A percentile compares a stretch with the other conserved stretches of the same genome.
Evolutionary conservation across 306 rosid genomes (phyloP).

Genomic region (Biancaea sappan): DNA sequence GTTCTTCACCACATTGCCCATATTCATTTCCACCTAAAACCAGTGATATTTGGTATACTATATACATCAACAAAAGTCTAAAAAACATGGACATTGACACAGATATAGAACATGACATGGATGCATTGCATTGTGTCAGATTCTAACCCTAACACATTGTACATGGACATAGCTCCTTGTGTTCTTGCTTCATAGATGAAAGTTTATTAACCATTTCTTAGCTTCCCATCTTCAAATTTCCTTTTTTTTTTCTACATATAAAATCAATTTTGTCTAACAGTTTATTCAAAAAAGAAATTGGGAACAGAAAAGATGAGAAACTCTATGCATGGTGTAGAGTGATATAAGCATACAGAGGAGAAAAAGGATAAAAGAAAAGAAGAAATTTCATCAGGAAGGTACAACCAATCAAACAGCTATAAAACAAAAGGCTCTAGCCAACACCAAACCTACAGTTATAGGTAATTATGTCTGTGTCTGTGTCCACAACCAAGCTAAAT

Average conservation of each 20-base stretch:
- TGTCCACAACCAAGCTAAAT: neutral
- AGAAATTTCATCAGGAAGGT: neutral
- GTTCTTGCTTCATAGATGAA: neutral
- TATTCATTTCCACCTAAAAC: slow-evolving; percentile 93
- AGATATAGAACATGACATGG: neutral
- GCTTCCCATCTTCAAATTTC: neutral
- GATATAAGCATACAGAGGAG: neutral
- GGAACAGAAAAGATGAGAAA: neutral
- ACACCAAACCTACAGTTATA: neutral
- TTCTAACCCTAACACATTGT: neutral
- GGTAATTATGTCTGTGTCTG: neutral
- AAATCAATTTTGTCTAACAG: slow-evolving; percentile 13
- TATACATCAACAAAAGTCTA: neutral
- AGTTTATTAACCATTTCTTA: slow-evolving; percentile 5
- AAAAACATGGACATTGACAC: neutral
- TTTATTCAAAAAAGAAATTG: neutral
- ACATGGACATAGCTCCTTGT: neutral
- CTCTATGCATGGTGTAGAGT: neutral
- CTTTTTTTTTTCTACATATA: neutral
- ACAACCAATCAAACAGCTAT: neutral
- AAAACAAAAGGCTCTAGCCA: neutral
- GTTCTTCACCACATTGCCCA: slow-evolving; percentile 99
- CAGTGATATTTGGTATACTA: slow-evolving; percentile 24
- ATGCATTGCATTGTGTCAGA: neutral
- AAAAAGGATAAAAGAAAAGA: neutral